Evolutionary conservation across 345 rosid genomes (phyloP).

Genomic region (Durio zibethinus): DNA sequence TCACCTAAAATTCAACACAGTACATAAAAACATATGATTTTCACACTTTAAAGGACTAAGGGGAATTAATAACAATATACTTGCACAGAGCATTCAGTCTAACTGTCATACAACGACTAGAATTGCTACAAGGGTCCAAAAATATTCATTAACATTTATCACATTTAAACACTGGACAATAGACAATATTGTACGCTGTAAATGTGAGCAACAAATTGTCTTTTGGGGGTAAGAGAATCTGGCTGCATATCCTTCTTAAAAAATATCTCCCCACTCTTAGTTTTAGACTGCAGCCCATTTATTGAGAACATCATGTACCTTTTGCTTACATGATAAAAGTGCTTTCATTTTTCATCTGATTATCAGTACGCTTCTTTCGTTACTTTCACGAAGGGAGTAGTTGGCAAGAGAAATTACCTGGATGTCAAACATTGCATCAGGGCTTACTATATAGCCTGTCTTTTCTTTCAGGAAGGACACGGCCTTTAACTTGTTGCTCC

Average conservation of each 20-base stretch:
- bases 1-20: constrained; percentile 39
- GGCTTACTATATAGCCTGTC: constrained; percentile 68
- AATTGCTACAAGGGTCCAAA: neutral
- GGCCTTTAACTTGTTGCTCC: constrained; percentile 68
- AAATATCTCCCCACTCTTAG: neutral
- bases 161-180: neutral
- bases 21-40: neutral
- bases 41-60: neutral
- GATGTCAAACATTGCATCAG: constrained; percentile 85
- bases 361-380: neutral
- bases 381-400: neutral
- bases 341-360: neutral
- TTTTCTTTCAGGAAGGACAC: constrained; percentile 57
- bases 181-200: neutral
- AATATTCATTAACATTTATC: neutral
- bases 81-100: constrained; percentile 1
- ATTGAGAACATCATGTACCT: neutral
- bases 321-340: neutral
- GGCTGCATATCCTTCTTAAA: neutral
- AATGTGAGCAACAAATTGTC: neutral
- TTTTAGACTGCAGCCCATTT: neutral
- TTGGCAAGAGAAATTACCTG: constrained; percentile 44
- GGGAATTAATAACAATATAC: neutral
- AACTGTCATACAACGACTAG: neutral
- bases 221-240: neutral